Conservation (phyloP, 1,284 basidiomycete species). For the Fomitopsis betulina region DNA sequence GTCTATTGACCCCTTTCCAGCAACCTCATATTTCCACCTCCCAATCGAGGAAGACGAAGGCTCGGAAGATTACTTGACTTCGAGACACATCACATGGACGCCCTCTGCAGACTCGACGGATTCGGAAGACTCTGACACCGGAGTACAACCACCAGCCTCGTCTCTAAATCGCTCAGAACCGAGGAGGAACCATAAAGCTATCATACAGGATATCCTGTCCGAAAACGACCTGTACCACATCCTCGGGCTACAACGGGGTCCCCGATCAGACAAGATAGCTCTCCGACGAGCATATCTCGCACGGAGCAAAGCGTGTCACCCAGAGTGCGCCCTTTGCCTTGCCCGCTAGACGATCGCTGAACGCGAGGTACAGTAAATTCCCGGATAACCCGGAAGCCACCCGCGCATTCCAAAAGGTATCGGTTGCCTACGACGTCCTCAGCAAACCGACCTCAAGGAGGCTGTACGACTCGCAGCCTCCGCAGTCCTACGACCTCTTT, state of each 20-base stretch:
- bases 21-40: slow-evolving; percentile 55
- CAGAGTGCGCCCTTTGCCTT: slow-evolving; percentile 55
- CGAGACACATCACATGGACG: slow-evolving; percentile 45
- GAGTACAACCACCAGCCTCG: slow-evolving; percentile 19
- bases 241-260: slow-evolving; percentile 54
- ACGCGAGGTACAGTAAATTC: slow-evolving; percentile 57
- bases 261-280: slow-evolving; percentile 54
- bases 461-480: slow-evolving; percentile 60
- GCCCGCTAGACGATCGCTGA: not conserved
- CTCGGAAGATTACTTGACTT: slow-evolving; percentile 32
- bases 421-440: slow-evolving; percentile 78
- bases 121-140: slow-evolving; percentile 17
- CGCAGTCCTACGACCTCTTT: slow-evolving; percentile 49
- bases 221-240: slow-evolving; percentile 68
- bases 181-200: slow-evolving; percentile 20
- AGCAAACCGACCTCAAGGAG: slow-evolving; percentile 67
- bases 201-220: slow-evolving; percentile 51
- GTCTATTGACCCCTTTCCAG: slow-evolving; percentile 24
- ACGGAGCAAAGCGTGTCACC: slow-evolving; percentile 75
- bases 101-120: slow-evolving; percentile 14
- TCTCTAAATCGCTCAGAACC: slow-evolving; percentile 15
- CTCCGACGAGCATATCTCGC: slow-evolving; percentile 75
- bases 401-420: slow-evolving; percentile 80
- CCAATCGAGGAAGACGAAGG: slow-evolving; percentile 52
- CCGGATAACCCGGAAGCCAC: slow-evolving; percentile 74